phyloP scores from a whole-genome alignment of 164 flowering plant genomes.

The Vitis rotundifolia region DNA sequence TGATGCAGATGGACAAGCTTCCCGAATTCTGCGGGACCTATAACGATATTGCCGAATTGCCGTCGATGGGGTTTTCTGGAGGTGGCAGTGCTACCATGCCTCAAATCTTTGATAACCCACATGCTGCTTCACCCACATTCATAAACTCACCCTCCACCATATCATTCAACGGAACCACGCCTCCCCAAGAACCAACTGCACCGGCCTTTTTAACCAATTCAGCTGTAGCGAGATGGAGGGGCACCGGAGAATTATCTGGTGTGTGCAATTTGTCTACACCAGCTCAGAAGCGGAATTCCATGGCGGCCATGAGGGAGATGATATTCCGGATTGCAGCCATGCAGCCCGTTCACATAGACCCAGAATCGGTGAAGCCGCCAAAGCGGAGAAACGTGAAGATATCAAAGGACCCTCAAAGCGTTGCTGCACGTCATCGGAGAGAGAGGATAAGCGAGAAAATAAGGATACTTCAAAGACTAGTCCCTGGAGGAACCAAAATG shows the following conservation, averaged over 20 bases:
- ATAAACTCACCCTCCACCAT: conserved; percentile 15
- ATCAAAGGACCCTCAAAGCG: conserved; percentile 64
- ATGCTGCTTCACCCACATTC: neutral
- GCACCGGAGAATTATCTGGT: too few species aligned
- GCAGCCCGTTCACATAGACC: conserved; percentile 65
- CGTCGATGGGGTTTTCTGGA: conserved; percentile 28
- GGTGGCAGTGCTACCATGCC: conserved; percentile 1
- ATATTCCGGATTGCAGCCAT: conserved; percentile 56
- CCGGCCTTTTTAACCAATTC: conserved; percentile 4
- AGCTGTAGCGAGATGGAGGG: neutral
- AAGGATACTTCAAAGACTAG: conserved; percentile 55
- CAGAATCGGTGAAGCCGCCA: conserved; percentile 49
- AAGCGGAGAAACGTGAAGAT: conserved; percentile 58
- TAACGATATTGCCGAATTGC: conserved; percentile 5
- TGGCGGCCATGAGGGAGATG: conserved; percentile 61
- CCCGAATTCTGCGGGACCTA: conserved; percentile 34
- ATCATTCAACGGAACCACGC: conserved; percentile 14
- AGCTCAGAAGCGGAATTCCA: conserved; percentile 32
- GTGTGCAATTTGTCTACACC: too few species aligned
- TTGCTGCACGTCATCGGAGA: conserved; percentile 61
- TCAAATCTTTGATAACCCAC: conserved; percentile 15
- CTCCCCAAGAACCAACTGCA: conserved; percentile 19
- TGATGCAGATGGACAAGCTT: conserved; percentile 60
- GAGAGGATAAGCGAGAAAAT: conserved; percentile 62
- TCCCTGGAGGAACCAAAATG: conserved; percentile 66